Evolutionary conservation across 805 yeast genomes (phyloP).

Genomic region (Saccharomycopsis sp.): DNA sequence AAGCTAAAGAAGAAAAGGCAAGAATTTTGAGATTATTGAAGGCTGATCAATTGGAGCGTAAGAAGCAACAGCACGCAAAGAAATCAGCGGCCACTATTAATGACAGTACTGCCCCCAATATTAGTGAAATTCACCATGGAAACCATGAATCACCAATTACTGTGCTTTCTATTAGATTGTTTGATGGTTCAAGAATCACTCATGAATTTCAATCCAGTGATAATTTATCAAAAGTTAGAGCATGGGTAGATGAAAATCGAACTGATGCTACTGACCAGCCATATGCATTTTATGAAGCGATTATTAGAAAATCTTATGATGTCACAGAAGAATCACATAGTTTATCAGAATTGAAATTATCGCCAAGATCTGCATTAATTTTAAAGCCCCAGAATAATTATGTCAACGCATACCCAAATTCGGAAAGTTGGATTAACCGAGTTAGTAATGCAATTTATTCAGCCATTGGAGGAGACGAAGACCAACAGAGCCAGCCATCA

Average conservation of each 20-base stretch:
- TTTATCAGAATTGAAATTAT: conserved; percentile 48
- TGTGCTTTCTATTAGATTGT: conserved; percentile 50
- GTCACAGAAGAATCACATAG: conserved; percentile 53
- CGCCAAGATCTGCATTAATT: conserved; percentile 69
- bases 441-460: conserved; percentile 30
- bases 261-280: conserved; percentile 38
- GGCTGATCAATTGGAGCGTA: conserved; percentile 46
- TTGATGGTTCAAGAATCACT: conserved; percentile 57
- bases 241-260: conserved; percentile 49
- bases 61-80: conserved; percentile 22
- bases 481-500: no score
- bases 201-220: conserved; percentile 40
- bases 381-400: conserved; percentile 49
- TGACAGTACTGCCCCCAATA: conserved; percentile 4
- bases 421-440: conserved; percentile 28
- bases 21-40: conserved; percentile 47
- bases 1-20: conserved; percentile 44
- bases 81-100: conserved; percentile 1
- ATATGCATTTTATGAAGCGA: conserved; percentile 40
- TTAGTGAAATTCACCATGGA: conserved; percentile 21
- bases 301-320: conserved; percentile 58
- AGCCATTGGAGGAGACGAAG: conserved; percentile 27
- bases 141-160: conserved; percentile 24
- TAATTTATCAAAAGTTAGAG: conserved; percentile 51
- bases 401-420: conserved; percentile 26